Evolutionary conservation across 805 yeast species (phyloP), one percentile per base, ranked within the genome.

Genomic region (Wickerhamiella bombiphila): DNA sequence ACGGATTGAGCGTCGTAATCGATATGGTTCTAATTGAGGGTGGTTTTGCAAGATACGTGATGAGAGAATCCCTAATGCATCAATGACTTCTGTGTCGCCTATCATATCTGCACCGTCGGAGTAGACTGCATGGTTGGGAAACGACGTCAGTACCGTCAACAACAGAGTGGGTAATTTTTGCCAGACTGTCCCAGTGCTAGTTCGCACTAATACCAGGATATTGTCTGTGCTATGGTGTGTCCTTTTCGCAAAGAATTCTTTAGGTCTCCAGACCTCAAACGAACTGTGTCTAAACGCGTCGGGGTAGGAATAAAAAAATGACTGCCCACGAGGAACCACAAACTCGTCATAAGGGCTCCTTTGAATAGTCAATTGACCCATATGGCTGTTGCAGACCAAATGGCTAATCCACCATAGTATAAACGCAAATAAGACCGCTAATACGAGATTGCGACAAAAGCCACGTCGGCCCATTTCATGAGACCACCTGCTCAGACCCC

Each of bases 251-350:
- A 42, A 37, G 18, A 35, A 22, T 20, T 37, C 42, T 14, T 50
- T 49, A 0, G 57, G 54, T 14, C 58, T 41, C 58, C 58, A 54
- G 3, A 51, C 43, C 31, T 54, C 56, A 29, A 46, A 50, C n/a
- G 53, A 45, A 4, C 45, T 45, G 29, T 44, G 49, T 17, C 58
- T 37, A 22, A 48, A 47, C 16, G 53, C 45, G 15, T 50, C 52
- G 8, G 56, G 51, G 26, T 44, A 49, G 4, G 48, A 42, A 31
- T 53, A 51, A 42, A 44, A 52, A 33, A 36, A 53, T 2, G 54
- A 34, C 15, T 46, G 47, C 13, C 50, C 50, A n/a, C 48, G 29
- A 1, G 47, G 43, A 1, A 46, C 47, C 5, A 13, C 26, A 9
- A 24, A 24, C 11, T 24, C 13, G 13, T 24, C 13, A n/a, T n/a